Evolutionary conservation across 129 eudicot species (phyloP).

Genomic region (Tagetes erecta): DNA sequence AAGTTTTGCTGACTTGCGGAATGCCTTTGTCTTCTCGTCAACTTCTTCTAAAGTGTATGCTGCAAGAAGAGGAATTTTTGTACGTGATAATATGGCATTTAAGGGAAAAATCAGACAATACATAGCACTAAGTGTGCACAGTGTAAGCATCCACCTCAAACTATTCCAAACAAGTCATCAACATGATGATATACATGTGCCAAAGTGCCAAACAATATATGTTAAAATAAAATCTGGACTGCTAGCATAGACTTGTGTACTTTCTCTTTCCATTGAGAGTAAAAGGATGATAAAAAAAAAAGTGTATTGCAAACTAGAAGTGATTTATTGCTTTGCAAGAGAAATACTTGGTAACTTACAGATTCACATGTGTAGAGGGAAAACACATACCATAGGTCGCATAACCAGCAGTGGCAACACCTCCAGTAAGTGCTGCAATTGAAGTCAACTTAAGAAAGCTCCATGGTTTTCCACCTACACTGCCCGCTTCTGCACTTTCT

Average conservation of each 20-base stretch:
- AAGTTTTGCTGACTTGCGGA: constrained; percentile 58
- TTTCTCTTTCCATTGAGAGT: constrained; percentile 12
- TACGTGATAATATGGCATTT: not conserved
- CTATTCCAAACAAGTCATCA: constrained; percentile 15
- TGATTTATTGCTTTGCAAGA: constrained; percentile 16
- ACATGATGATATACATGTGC: constrained; percentile 5
- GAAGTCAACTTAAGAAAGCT: constrained; percentile 55
- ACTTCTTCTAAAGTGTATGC: constrained; percentile 71
- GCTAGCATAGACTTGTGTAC: constrained; percentile 11
- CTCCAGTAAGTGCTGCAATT: constrained; percentile 60
- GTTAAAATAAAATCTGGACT: not conserved
- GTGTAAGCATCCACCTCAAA: not conserved
- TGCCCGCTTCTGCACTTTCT: constrained; percentile 27
- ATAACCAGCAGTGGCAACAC: constrained; percentile 70
- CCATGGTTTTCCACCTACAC: constrained; percentile 41
- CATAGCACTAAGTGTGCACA: not conserved
- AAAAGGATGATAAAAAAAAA: not conserved
- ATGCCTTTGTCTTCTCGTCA: constrained; percentile 60
- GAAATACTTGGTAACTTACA: not conserved
- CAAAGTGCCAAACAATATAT: constrained; percentile 2
- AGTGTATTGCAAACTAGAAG: not conserved
- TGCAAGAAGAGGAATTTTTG: constrained; percentile 31
- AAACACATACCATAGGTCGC: constrained; percentile 61
- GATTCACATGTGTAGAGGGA: constrained; percentile 5
- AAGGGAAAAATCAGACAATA: constrained; percentile 5